Evolutionary conservation across 805 yeast species (phyloP).

Genomic region (Sugiyamaella mastotermitis): DNA sequence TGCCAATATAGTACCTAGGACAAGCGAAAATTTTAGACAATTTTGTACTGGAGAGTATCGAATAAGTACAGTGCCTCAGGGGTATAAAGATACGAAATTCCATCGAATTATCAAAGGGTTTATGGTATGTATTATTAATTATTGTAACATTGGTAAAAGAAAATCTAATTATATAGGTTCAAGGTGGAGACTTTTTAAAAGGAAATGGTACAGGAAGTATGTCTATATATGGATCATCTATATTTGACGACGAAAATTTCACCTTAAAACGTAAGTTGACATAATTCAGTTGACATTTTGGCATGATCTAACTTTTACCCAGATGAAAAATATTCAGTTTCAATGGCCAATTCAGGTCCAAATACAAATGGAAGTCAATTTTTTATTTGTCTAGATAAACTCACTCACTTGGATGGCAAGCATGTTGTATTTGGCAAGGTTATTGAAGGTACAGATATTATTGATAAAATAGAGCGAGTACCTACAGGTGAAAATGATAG

Average conservation of each 20-base stretch:
- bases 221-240: slow-evolving; percentile 36
- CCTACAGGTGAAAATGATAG: slow-evolving; percentile 28
- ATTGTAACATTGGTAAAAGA: slow-evolving; percentile 10
- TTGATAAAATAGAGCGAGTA: slow-evolving; percentile 24
- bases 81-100: slow-evolving; percentile 36
- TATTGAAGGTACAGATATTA: slow-evolving; percentile 35
- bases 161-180: slow-evolving; percentile 25
- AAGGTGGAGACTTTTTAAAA: slow-evolving; percentile 43
- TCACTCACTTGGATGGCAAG: slow-evolving; percentile 38
- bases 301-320: not conserved
- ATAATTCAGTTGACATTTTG: not conserved
- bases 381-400: slow-evolving; percentile 37
- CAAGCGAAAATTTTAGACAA: slow-evolving; percentile 47
- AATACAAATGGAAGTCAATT: slow-evolving; percentile 58
- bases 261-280: slow-evolving; percentile 26
- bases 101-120: slow-evolving; percentile 41
- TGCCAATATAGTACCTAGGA: slow-evolving; percentile 37
- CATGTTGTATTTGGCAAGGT: slow-evolving; percentile 48
- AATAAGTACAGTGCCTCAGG: slow-evolving; percentile 36
- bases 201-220: slow-evolving; percentile 42
- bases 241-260: slow-evolving; percentile 43
- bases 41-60: slow-evolving; percentile 46
- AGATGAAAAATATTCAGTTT: slow-evolving; percentile 39
- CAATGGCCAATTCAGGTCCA: slow-evolving; percentile 60
- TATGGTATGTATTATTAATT: slow-evolving; percentile 25